These are phyloP conservation scores for Quercus tomentella DNA, from an alignment of 331 rosid genomes.

Conservation along the genomic window DNA sequence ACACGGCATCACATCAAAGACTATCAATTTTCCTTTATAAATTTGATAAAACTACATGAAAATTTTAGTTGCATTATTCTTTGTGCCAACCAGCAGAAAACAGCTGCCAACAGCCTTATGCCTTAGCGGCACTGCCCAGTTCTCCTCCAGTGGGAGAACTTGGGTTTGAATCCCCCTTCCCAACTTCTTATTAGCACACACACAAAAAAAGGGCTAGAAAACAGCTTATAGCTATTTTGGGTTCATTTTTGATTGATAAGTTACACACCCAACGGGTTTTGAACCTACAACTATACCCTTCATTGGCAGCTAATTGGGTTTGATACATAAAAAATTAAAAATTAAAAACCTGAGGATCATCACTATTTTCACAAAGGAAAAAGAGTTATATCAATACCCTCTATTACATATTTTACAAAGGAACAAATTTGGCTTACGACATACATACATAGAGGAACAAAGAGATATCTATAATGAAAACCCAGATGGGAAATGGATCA, in stretches of 20 bases:
- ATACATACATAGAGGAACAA: neutral
- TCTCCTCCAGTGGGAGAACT: too few species aligned
- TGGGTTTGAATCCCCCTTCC: too few species aligned
- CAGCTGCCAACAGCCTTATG: neutral
- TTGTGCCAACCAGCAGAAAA: neutral
- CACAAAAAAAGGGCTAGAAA: too few species aligned
- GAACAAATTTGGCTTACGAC: neutral
- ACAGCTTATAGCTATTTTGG: too few species aligned
- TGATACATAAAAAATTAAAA: neutral
- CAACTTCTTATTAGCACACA: too few species aligned
- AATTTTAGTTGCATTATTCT: neutral
- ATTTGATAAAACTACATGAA: neutral
- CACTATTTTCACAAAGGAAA: neutral
- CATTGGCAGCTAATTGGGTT: neutral
- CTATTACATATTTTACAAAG: neutral
- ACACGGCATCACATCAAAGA: neutral
- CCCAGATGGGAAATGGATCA: constrained; percentile 1
- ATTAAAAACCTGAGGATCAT: neutral
- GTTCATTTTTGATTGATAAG: too few species aligned
- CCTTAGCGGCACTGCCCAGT: too few species aligned
- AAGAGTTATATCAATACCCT: neutral
- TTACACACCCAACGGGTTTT: too few species aligned
- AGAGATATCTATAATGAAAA: neutral
- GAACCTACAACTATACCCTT: too few species aligned
- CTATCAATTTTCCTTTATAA: neutral